Base-by-base conservation (phyloP, 306 rosid species). In the Ormosia semicastrata region DNA sequence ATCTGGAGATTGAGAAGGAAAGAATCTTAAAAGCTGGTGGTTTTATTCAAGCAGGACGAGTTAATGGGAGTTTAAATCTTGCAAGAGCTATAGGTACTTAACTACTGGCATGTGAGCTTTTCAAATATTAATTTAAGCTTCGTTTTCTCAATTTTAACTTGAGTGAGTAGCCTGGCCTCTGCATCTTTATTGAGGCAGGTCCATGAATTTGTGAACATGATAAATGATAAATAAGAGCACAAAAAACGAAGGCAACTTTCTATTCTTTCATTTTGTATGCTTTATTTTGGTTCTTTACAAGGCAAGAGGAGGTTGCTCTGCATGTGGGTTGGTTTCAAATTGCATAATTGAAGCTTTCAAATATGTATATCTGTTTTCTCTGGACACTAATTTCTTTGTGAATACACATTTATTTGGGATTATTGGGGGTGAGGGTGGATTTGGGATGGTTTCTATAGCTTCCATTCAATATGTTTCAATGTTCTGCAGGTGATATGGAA, bases 1-100 rank as follows among this genome's bases (percentile, higher is more conserved):
- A 94, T 74, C 91, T 94, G 76, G 97, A 86, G 81, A 68, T 77
- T 67, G 98, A 94, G 89, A 94, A 84, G 87, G 97, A 92, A 12
- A 91, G 98, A 87, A 94, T 94, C 83, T 34, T 90, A 62, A 94
- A 91, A 86, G 98, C 97, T 68, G 98, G 97, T 74, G 98, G 98
- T 68, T 94, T 94, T 82, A 91, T 94, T 78, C 97, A 94, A 12
- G 97, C 97, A 6, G 97, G 98, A 78, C 88, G 98, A 72, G 92
- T 94, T 80, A 94, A 94, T 89, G 98, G 98, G 85, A 92, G 90
- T 88, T 89, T 94, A 85, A 94, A 93, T 84, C 98, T 94, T 63
- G 94, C 98, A 72, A 90, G 98, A 84, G 98, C 98, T 74, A 92
- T 94, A 84, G 98, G 97, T 91, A 82, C 66, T 52, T 69, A 37